Evolutionary conservation across 1,284 basidiomycete genomes (phyloP), one percentile per base, ranked within the genome.

Genomic region (Moniliella sp.): DNA sequence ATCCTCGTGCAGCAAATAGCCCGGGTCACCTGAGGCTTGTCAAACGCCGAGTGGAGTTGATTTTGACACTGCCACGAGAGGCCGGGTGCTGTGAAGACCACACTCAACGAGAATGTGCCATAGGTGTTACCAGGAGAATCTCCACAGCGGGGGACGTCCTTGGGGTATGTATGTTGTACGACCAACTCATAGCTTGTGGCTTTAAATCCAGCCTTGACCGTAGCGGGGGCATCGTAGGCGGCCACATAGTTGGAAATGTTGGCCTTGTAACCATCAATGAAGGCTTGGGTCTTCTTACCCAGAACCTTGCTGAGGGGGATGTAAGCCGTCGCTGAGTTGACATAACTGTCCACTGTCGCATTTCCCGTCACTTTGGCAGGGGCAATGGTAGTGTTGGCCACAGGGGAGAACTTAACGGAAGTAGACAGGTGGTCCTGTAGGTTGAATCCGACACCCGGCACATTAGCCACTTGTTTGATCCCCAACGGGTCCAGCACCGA

Each of bases 121-220:
- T 35, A 45, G 28, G 37, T 40, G 14, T 48, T 40, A 7, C 45
- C 47, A 15, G 48, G 32, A 15, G 50, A 38, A 33, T 50, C 43
- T 43, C 50, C 50, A 16, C 50, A 28, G 2, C 43, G 39, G 1
- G 41, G 40, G 9, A 45, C 44, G n/a, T 43, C 38, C 2, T 28
- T 31, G 1, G 33, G 28, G 19, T 35, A 46, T 30, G n/a, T n/a
- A 48, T 41, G 3, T 35, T 30, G 23, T 47, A 27, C 15, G 67
- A n/a, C 61, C 12, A 66, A 68, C 0, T 66, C 56, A 18, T 65
- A 60, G 50, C 74, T 73, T 28, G 75, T 71, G 2, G 69, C 65
- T 43, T 72, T 66, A 64, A 74, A 77, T 0, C 75, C 75, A 12
- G 62, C 66, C 15, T 68, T 56, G 27, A 76, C 73, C 12, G n/a